Conservation (phyloP, 768 basidiomycete species). For the Trametes cubensis region DNA sequence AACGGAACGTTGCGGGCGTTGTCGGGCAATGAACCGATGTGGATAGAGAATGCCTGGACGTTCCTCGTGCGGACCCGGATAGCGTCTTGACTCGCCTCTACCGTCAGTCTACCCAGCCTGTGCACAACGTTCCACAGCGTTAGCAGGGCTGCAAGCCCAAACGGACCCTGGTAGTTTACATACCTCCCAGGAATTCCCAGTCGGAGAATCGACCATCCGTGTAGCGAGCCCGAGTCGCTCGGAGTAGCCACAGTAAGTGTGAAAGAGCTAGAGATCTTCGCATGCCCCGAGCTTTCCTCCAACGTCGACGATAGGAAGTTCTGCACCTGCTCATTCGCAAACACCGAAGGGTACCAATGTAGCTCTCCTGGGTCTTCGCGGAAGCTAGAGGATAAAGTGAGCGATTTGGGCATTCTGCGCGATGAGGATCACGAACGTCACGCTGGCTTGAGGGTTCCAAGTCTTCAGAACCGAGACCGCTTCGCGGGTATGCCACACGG, state of each 20-base stretch:
- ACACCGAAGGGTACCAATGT: constrained; percentile 72
- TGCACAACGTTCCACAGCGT: too few species aligned
- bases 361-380: constrained; percentile 61
- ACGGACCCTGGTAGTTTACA: constrained; percentile 15
- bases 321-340: constrained; percentile 57
- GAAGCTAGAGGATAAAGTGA: constrained; percentile 42
- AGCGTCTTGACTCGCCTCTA: constrained; percentile 20
- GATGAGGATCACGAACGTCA: constrained; percentile 45
- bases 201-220: constrained; percentile 68
- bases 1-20: background rate
- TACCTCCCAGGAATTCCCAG: constrained; percentile 72
- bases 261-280: constrained; percentile 41
- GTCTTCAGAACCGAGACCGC: constrained; percentile 58
- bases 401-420: background rate
- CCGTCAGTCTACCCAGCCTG: constrained; percentile 45
- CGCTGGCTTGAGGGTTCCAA: constrained; percentile 56
- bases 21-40: background rate
- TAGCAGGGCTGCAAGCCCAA: too few species aligned
- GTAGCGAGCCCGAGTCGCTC: constrained; percentile 65
- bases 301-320: constrained; percentile 53
- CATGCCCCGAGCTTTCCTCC: constrained; percentile 3
- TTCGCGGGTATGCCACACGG: constrained; percentile 81
- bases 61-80: constrained; percentile 31
- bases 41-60: constrained; percentile 30
- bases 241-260: constrained; percentile 77